Evolutionary conservation across 2,329 filamentous ascomycete species (phyloP).

Genomic region (Mycocentrospora acerina): DNA sequence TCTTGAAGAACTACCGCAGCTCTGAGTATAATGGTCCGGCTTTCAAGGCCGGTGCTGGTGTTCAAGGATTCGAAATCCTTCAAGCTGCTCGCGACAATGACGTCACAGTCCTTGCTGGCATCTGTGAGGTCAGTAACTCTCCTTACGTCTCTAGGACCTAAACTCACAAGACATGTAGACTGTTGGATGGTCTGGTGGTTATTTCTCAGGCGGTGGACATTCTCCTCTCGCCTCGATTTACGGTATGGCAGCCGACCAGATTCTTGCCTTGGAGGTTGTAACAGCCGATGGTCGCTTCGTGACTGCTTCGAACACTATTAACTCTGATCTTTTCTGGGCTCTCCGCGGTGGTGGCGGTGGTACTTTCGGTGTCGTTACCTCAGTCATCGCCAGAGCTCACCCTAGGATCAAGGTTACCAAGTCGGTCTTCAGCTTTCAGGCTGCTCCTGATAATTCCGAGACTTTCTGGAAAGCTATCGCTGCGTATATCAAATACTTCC

Average conservation of each 20-base stretch:
- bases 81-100: slow-evolving; percentile 15
- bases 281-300: slow-evolving; percentile 23
- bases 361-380: slow-evolving; percentile 22
- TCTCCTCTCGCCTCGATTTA: slow-evolving; percentile 13
- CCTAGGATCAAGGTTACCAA: slow-evolving; percentile 21
- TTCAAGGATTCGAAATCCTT: slow-evolving; percentile 21
- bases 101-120: slow-evolving; percentile 25
- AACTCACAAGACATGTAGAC: slow-evolving; percentile 20
- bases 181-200: slow-evolving; percentile 16
- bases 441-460: slow-evolving; percentile 11
- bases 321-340: slow-evolving; percentile 20
- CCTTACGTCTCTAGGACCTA: neutral
- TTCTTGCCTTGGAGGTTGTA: slow-evolving; percentile 27
- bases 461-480: slow-evolving; percentile 23
- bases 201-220: slow-evolving; percentile 25
- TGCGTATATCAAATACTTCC: slow-evolving; percentile 15
- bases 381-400: slow-evolving; percentile 17
- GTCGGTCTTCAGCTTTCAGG: slow-evolving; percentile 27
- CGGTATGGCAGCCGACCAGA: slow-evolving; percentile 29
- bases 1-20: slow-evolving; percentile 13
- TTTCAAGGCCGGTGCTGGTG: slow-evolving; percentile 28
- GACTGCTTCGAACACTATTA: slow-evolving; percentile 17
- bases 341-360: slow-evolving; percentile 20
- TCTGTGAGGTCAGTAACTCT: slow-evolving; percentile 25
- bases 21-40: slow-evolving; percentile 20